phyloP scores from a whole-genome alignment of 352 stramenopile genomes.

The Phytophthora nicotianae region DNA sequence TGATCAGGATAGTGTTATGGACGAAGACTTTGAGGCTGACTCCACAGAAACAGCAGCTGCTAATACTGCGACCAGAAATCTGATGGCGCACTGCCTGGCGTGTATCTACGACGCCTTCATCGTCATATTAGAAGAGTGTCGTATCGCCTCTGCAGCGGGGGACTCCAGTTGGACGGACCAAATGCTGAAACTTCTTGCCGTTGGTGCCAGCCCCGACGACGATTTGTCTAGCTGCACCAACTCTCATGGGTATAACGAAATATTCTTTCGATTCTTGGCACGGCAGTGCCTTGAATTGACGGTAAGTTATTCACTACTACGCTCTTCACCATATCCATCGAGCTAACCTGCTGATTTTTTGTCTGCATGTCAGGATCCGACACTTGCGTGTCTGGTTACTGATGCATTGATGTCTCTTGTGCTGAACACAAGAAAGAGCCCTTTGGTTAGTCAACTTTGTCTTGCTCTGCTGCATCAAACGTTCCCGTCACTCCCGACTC shows the following conservation, averaged over 20 bases:
- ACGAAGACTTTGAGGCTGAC: constrained; percentile 24
- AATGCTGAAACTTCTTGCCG: constrained; percentile 45
- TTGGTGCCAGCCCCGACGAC: constrained; percentile 23
- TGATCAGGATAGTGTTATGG: constrained; percentile 23
- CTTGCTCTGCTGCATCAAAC: constrained; percentile 65
- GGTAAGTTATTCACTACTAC: constrained; percentile 26
- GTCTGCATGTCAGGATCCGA: constrained; percentile 42
- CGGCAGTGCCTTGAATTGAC: constrained; percentile 55
- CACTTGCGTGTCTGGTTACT: constrained; percentile 48
- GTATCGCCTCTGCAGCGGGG: constrained; percentile 21
- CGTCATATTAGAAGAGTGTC: constrained; percentile 44
- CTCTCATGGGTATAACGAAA: constrained; percentile 23
- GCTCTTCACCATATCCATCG: neutral
- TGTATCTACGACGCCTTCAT: constrained; percentile 50
- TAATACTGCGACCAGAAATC: constrained; percentile 22
- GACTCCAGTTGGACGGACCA: constrained; percentile 33
- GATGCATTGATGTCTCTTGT: constrained; percentile 49
- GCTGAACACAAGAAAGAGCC: constrained; percentile 46
- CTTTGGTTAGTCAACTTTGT: constrained; percentile 54
- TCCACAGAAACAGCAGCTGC: constrained; percentile 10
- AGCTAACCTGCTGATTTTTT: constrained; percentile 12
- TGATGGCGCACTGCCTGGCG: constrained; percentile 35
- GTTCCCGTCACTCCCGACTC: constrained; percentile 34
- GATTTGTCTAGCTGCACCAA: constrained; percentile 21
- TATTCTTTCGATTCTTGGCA: constrained; percentile 54